A percentile compares a stretch with the other conserved stretches of the same genome.
Evolutionary conservation across 192 early-diverging fungal species (phyloP).

Genomic region (Podila verticillata): DNA sequence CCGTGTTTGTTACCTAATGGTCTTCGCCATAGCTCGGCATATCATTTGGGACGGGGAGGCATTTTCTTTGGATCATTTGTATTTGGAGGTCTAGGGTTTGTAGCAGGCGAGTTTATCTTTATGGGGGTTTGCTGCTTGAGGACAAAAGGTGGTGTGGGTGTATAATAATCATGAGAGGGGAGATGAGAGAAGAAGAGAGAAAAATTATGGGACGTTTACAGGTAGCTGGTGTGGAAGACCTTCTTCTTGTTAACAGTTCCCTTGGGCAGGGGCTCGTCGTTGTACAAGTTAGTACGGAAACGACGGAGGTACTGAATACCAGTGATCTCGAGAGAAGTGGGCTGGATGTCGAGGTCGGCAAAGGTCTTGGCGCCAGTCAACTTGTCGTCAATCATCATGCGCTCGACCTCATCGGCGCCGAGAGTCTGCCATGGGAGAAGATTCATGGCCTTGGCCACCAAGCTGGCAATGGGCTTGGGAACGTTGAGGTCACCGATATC

Average conservation of each 20-base stretch:
- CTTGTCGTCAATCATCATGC: constrained; percentile 79
- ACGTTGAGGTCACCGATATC: constrained; percentile 59
- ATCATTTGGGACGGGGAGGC: too few relatives aligned
- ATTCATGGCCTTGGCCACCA: constrained; percentile 70
- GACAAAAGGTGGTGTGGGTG: neutral
- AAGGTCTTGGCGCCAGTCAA: constrained; percentile 81
- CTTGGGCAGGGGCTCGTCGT: constrained; percentile 65
- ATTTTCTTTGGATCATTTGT: too few relatives aligned
- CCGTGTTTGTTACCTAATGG: neutral
- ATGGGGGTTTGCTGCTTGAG: neutral
- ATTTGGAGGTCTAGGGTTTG: too few relatives aligned
- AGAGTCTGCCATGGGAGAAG: constrained; percentile 80
- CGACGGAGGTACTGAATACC: constrained; percentile 85
- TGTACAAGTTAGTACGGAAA: constrained; percentile 77
- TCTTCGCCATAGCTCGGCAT: too few relatives aligned
- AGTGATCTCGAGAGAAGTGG: constrained; percentile 80
- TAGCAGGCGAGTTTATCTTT: constrained; percentile 2
- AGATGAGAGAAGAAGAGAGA: constrained; percentile 6
- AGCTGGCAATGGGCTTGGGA: constrained; percentile 79
- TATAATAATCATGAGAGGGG: constrained; percentile 5
- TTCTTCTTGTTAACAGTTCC: constrained; percentile 58
- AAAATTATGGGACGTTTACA: constrained; percentile 21
- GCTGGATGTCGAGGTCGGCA: constrained; percentile 86
- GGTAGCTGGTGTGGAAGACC: constrained; percentile 52
- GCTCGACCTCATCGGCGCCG: constrained; percentile 87